A percentile compares a stretch with the other conserved stretches of the same genome.
phyloP scores from a whole-genome alignment of 2,329 filamentous ascomycete genomes.

The Immersiporthe knoxdaviesiana region DNA sequence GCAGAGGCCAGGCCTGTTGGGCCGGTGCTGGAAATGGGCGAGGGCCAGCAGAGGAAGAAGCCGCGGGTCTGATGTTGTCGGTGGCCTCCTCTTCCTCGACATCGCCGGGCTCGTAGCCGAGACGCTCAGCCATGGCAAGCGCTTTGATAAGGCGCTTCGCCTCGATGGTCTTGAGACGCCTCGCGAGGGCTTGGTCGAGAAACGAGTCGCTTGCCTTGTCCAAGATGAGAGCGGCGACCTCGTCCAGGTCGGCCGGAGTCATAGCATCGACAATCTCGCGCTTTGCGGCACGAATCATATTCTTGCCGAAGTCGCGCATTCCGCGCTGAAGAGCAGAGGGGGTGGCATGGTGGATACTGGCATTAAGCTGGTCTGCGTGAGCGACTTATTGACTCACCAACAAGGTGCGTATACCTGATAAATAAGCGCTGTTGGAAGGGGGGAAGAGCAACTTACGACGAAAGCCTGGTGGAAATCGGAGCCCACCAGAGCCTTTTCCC shows the following conservation, averaged over 20 bases:
- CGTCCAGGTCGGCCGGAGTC: conserved; percentile 47
- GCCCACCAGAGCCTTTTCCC: conserved; percentile 53
- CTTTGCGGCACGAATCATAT: conserved; percentile 46
- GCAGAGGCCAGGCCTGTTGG: conserved; percentile 41
- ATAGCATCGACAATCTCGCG: conserved; percentile 48
- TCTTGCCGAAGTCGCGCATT: conserved; percentile 51
- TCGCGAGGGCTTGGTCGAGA: conserved; percentile 56
- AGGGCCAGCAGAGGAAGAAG: background rate
- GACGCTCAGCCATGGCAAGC: conserved; percentile 58
- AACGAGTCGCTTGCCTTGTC: conserved; percentile 52
- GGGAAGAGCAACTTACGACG: conserved; percentile 48
- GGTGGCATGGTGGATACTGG: conserved; percentile 50
- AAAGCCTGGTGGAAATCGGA: conserved; percentile 58
- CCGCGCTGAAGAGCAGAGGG: conserved; percentile 43
- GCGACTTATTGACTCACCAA: background rate
- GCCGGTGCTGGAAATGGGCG: background rate
- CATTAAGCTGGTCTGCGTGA: conserved; percentile 47
- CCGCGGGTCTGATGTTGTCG: background rate
- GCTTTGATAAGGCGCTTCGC: conserved; percentile 60
- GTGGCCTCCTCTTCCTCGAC: conserved; percentile 41
- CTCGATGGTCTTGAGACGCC: conserved; percentile 56
- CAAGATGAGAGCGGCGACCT: conserved; percentile 48
- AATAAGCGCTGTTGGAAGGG: background rate
- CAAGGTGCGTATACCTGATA: too few relatives aligned
- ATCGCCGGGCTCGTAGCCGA: conserved; percentile 59